phyloP scores from a whole-genome alignment of 176 grass and related monocot genomes.

The Secale cereale region DNA sequence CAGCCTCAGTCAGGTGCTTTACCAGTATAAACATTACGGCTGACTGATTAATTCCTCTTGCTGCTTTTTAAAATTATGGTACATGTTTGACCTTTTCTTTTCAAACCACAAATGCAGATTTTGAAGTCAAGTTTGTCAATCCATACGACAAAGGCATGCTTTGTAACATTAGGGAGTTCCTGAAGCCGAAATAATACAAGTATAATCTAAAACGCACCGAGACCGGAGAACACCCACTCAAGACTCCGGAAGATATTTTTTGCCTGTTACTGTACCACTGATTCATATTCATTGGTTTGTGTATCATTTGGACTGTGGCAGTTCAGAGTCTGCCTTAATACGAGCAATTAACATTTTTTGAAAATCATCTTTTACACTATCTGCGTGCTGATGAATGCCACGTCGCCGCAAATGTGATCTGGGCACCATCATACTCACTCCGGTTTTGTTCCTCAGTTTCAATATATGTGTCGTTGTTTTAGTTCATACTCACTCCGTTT shows the following conservation, averaged over 20 bases:
- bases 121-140: constrained; percentile 65
- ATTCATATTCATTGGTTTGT: constrained; percentile 13
- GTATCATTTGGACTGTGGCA: constrained; percentile 9
- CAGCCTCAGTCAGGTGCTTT: constrained; percentile 61
- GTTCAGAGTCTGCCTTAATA: background rate
- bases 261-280: background rate
- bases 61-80: constrained; percentile 16
- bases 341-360: constrained; percentile 21
- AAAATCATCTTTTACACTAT: background rate
- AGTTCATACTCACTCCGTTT: too few species aligned
- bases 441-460: too few species aligned
- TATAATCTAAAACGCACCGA: background rate
- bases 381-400: background rate
- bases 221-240: background rate
- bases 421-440: too few species aligned
- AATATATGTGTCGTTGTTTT: too few species aligned
- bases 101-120: constrained; percentile 30
- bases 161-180: constrained; percentile 71
- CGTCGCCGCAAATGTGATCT: background rate
- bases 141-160: constrained; percentile 82
- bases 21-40: background rate
- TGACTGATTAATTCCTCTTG: background rate
- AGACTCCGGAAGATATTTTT: constrained; percentile 12
- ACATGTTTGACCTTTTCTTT: background rate
- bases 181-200: constrained; percentile 52